Conservation (phyloP, 164 flowering plant species). For the Kalanchoe fedtschenkoi region DNA sequence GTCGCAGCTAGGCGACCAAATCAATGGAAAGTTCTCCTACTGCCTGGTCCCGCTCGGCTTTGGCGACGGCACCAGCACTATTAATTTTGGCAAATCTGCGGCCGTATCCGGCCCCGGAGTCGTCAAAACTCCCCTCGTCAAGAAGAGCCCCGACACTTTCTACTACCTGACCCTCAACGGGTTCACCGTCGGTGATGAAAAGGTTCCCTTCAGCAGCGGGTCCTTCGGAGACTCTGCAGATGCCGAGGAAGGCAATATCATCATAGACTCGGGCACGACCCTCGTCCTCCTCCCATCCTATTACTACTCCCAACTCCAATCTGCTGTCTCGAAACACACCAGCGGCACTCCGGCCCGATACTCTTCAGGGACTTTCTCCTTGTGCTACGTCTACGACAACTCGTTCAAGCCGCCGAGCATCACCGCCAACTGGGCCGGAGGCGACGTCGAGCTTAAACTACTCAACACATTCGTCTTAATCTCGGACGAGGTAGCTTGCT, state of each 20-base stretch:
- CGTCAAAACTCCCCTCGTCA: too few relatives aligned
- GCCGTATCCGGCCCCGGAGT: neutral
- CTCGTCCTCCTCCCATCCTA: slow-evolving; percentile 19
- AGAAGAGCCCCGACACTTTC: too few relatives aligned
- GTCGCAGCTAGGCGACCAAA: neutral
- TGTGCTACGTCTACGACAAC: slow-evolving; percentile 7
- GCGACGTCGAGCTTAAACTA: slow-evolving; percentile 7
- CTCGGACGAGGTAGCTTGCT: slow-evolving; percentile 6
- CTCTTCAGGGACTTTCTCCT: slow-evolving; percentile 7
- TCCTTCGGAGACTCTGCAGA: too few relatives aligned
- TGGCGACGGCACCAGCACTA: neutral
- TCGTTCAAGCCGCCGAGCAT: slow-evolving; percentile 7
- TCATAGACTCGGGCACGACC: slow-evolving; percentile 63
- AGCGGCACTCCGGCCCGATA: neutral
- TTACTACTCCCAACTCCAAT: slow-evolving; percentile 12
- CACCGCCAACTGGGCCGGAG: slow-evolving; percentile 10
- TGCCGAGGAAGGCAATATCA: slow-evolving; percentile 29
- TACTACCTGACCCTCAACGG: slow-evolving; percentile 35
- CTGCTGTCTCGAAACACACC: slow-evolving; percentile 6
- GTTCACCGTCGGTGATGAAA: slow-evolving; percentile 28
- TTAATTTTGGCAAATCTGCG: neutral
- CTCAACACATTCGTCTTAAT: slow-evolving; percentile 12
- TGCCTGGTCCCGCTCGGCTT: neutral
- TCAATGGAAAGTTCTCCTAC: neutral
- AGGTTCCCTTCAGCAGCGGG: slow-evolving; percentile 5